Base-by-base conservation (phyloP, 2,329 filamentous ascomycete genomes). In the Stromatinia cepivora region DNA sequence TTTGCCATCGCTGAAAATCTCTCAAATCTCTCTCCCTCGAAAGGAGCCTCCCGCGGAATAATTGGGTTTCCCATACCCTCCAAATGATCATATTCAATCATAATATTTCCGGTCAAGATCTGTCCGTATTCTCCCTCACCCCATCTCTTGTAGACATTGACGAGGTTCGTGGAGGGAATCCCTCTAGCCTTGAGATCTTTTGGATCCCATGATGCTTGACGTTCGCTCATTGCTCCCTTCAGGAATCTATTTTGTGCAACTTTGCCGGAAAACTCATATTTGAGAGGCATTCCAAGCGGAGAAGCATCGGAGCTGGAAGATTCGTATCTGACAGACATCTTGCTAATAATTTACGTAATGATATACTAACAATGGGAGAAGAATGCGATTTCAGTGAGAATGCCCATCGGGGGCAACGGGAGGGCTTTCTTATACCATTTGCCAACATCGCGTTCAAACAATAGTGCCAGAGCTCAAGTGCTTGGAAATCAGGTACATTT, bases 171-270 rank as follows among this genome's bases (percentile, higher is more conserved):
- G 17, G 81, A 82, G 9, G 86, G 84, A 6, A 89, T 79, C 34
- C 86, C 84, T 54, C 88, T 83, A 4, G 81, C 81, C 31, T 83
- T 78, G 11, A 85, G 73, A 69, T 86, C 81, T 34, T 34, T 82
- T 9, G 84, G 80, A 70, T 86, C 82, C 86, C 87, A 91, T 7
- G 84, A 87, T 0, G 87, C 86, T 20, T 90, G 79, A 10, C 84
- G 81, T 77, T 92, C 89, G 2, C 86, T 86, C 88, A 91, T 90
- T 54, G 89, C 85, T 8, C 82, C 87, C 78, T 91, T 91, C 72
- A 90, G 78, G 75, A 90, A 88, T n/a, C 88, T 82, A 76, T 91
- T 91, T 54, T 84, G 84, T 1, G 88, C 88, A 1, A 83, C 85
- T 69, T 81, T 82, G 65, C 84, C 82, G 54, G 84, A 84, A 77